phyloP scores from a whole-genome alignment of 2,329 filamentous ascomycete genomes.

The Podosphaera xanthii region DNA sequence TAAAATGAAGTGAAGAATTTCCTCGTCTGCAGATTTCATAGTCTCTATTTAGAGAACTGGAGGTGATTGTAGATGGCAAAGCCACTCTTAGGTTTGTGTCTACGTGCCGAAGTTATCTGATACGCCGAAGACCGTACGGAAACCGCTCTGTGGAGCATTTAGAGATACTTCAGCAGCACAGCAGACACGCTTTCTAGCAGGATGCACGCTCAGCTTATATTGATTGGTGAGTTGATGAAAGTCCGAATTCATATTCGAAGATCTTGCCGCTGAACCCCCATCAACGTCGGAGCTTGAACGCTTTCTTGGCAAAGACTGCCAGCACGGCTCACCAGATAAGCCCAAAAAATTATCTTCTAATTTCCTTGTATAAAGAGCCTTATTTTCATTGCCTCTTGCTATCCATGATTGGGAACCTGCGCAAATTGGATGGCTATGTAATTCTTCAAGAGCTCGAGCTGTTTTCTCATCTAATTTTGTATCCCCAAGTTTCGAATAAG shows the following conservation, averaged over 20 bases:
- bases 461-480: conserved; percentile 20
- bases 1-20: too few relatives aligned
- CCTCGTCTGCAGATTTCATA: too few relatives aligned
- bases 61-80: too few relatives aligned
- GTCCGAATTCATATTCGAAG: conserved; percentile 30
- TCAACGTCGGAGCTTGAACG: conserved; percentile 14
- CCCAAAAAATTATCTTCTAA: neutral
- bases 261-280: conserved; percentile 36
- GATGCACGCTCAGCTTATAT: conserved; percentile 18
- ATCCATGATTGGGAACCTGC: conserved; percentile 16
- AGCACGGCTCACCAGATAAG: neutral
- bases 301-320: neutral
- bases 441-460: conserved; percentile 33
- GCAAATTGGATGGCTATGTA: conserved; percentile 30
- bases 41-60: too few relatives aligned
- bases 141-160: conserved; percentile 23
- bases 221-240: neutral
- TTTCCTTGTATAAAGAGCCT: neutral
- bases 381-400: neutral
- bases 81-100: conserved; percentile 10
- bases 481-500: conserved; percentile 25
- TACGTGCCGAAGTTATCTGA: conserved; percentile 40
- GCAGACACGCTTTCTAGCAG: conserved; percentile 39
- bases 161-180: conserved; percentile 35
- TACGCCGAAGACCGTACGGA: conserved; percentile 27